Conservation (phyloP, 2,329 filamentous ascomycete species). For the Colletotrichum sp. region DNA sequence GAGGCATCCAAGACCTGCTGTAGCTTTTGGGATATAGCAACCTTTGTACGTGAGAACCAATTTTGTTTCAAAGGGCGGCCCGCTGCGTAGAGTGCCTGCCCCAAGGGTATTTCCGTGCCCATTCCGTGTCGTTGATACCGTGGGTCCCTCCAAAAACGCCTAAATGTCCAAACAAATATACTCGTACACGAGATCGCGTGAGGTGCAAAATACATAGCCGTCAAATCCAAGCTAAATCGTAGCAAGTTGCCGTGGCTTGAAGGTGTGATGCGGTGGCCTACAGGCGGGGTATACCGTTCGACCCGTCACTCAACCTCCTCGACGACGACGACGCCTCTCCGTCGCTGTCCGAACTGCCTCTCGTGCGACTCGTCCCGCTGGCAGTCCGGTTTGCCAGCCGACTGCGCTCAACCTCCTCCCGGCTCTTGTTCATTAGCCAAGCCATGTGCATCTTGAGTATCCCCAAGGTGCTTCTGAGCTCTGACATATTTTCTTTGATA, state of each 20-base stretch:
- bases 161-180: neutral
- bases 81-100: neutral
- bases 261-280: constrained; percentile 12
- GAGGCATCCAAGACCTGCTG: neutral
- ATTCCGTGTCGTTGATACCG: neutral
- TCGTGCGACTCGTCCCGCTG: constrained; percentile 26
- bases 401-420: constrained; percentile 44
- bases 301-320: constrained; percentile 32
- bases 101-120: constrained; percentile 18
- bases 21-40: neutral
- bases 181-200: neutral
- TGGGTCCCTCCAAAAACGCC: neutral
- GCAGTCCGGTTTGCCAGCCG: constrained; percentile 29
- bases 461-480: constrained; percentile 61
- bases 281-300: constrained; percentile 39
- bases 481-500: constrained; percentile 66
- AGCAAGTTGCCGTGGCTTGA: neutral
- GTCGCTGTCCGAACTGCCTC: constrained; percentile 27
- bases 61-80: constrained; percentile 3
- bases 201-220: neutral
- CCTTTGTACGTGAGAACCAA: neutral
- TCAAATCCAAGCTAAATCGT: neutral
- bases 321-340: constrained; percentile 20
- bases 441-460: constrained; percentile 65
- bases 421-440: constrained; percentile 59